phyloP scores from a whole-genome alignment of 2,329 filamentous ascomycete species.

The Apiospora rasikravindrae region DNA sequence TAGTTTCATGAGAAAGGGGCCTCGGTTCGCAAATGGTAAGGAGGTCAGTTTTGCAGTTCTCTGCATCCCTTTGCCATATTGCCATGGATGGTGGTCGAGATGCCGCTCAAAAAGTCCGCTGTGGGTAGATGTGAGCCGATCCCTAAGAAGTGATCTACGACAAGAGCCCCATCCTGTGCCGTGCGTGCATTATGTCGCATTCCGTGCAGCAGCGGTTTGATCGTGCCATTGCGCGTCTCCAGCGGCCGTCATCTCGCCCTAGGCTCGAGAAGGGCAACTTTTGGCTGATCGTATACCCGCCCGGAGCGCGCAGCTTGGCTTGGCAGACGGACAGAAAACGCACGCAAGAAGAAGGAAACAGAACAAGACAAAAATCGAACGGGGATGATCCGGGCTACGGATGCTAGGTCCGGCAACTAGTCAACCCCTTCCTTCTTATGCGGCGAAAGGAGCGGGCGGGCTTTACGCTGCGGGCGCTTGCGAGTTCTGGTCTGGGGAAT shows the following conservation, averaged over 20 bases:
- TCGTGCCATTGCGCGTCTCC: constrained; percentile 1
- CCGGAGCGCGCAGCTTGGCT: neutral
- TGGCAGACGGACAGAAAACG: neutral
- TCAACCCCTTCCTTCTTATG: neutral
- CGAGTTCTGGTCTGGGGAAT: neutral
- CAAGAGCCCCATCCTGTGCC: neutral
- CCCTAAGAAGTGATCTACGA: neutral
- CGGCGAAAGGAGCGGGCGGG: neutral
- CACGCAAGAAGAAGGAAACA: neutral
- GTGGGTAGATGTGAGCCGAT: constrained; percentile 3
- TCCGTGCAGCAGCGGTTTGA: neutral
- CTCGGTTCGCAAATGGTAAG: neutral
- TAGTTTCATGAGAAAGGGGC: neutral
- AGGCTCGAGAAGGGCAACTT: neutral
- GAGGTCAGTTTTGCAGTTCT: neutral
- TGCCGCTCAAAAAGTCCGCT: neutral
- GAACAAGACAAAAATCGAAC: neutral
- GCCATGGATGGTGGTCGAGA: neutral
- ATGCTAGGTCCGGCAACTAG: neutral
- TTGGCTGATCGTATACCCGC: constrained; percentile 3
- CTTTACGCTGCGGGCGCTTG: neutral
- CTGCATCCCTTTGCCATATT: neutral
- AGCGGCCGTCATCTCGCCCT: neutral
- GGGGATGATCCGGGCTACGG: neutral
- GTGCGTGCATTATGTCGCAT: neutral